phyloP scores from a whole-genome alignment of 1,139 yeast genomes.

The Insectozyma bohioensis region DNA sequence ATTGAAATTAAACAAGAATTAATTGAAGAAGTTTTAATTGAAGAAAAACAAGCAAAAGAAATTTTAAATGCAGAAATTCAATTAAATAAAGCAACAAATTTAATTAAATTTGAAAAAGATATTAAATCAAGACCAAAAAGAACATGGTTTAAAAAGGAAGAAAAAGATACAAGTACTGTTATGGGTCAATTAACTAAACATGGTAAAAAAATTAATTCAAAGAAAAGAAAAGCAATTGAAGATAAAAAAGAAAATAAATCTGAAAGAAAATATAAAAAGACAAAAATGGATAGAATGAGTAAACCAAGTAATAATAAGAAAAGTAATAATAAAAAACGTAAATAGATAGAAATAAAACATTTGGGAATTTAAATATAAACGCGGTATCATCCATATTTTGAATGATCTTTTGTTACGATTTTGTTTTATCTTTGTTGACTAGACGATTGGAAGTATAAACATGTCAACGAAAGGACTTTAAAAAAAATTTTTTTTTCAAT shows the following conservation, averaged over 20 bases:
- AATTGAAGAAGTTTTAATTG: constrained; percentile 76
- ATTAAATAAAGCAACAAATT: constrained; percentile 77
- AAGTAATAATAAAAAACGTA: constrained; percentile 6
- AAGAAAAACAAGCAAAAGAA: constrained; percentile 88
- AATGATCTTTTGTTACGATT: too few species aligned
- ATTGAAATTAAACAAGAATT: constrained; percentile 59
- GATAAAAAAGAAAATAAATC: constrained; percentile 33
- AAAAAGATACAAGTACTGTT: constrained; percentile 48
- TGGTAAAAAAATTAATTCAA: constrained; percentile 49
- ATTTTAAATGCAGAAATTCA: constrained; percentile 89
- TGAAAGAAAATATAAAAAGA: constrained; percentile 66
- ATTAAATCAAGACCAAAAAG: constrained; percentile 89
- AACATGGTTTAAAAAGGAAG: constrained; percentile 70
- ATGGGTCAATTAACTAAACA: constrained; percentile 47
- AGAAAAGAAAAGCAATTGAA: constrained; percentile 61
- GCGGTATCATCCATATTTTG: too few species aligned
- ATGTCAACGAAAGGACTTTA: too few species aligned
- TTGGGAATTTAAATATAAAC: too few species aligned
- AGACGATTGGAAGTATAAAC: too few species aligned
- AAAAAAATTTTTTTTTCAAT: too few species aligned
- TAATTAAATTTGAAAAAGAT: constrained; percentile 77
- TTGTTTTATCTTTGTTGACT: too few species aligned
- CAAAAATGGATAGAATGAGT: constrained; percentile 58
- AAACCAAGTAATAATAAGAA: constrained; percentile 7
- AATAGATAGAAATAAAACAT: too few species aligned